Conservation (phyloP, 1,139 yeast species). For the Sugiyamaella japonica region DNA sequence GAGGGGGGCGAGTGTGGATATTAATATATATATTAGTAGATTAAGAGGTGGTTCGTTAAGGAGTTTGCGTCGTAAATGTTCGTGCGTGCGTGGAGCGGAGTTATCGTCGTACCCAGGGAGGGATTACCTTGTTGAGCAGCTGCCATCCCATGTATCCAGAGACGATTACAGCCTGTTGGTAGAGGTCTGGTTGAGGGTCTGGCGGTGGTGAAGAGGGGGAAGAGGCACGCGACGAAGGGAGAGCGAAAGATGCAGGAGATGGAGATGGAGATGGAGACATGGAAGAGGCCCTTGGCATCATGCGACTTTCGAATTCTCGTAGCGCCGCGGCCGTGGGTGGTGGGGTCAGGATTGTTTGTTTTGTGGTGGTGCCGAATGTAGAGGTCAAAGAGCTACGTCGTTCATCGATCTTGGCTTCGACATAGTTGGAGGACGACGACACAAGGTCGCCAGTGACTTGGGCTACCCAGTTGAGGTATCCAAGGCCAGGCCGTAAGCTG, state of each 20-base stretch:
- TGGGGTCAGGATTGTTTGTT: neutral
- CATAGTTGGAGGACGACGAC: constrained; percentile 28
- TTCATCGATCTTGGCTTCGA: constrained; percentile 23
- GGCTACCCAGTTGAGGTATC: constrained; percentile 27
- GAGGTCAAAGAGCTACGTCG: constrained; percentile 3
- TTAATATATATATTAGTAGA: neutral
- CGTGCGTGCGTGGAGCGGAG: neutral
- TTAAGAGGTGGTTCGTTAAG: constrained; percentile 1
- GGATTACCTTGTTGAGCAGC: constrained; percentile 25
- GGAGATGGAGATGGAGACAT: neutral
- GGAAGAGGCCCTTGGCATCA: neutral
- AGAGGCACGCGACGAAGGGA: neutral
- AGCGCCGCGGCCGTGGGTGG: constrained; percentile 1
- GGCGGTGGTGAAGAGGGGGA: neutral
- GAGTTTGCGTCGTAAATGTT: neutral
- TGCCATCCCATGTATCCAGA: constrained; percentile 34
- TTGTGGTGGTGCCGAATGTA: neutral
- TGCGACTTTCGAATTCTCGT: constrained; percentile 3
- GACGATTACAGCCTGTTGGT: constrained; percentile 31
- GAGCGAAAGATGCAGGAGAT: neutral
- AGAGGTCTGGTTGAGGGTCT: constrained; percentile 25
- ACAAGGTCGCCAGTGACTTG: constrained; percentile 31
- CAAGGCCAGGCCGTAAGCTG: constrained; percentile 17
- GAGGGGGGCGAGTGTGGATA: neutral
- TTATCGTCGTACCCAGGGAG: constrained; percentile 28